Conservation (phyloP, 768 basidiomycete species). For the Lactarius psammicola region DNA sequence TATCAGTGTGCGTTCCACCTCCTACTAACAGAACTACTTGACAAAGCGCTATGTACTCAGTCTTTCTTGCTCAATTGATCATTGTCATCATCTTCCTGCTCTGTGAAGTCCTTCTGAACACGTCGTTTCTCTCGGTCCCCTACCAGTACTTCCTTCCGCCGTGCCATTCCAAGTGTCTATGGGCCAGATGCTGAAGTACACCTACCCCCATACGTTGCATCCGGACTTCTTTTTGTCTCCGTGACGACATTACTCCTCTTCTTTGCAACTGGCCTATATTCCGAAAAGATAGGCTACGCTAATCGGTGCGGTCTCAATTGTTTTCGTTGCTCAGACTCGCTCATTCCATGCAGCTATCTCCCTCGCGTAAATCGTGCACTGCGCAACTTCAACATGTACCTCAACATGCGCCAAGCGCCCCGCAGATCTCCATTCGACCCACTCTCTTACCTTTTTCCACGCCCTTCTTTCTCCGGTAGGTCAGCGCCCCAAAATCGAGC, state of each 20-base stretch:
- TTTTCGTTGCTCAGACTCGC: slow-evolving; percentile 7
- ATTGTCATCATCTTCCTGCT: slow-evolving; percentile 68
- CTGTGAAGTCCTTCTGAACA: slow-evolving; percentile 70
- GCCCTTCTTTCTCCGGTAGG: slow-evolving; percentile 37
- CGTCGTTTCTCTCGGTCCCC: slow-evolving; percentile 63
- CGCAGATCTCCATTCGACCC: slow-evolving; percentile 58
- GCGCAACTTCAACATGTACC: slow-evolving; percentile 92
- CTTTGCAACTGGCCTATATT: slow-evolving; percentile 95
- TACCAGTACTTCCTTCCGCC: slow-evolving; percentile 53
- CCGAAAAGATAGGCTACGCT: slow-evolving; percentile 94
- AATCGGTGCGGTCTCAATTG: slow-evolving; percentile 70
- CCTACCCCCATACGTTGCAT: slow-evolving; percentile 72
- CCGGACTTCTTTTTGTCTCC: slow-evolving; percentile 78
- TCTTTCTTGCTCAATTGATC: slow-evolving; percentile 71
- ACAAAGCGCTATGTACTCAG: slow-evolving; percentile 40
- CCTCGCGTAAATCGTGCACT: slow-evolving; percentile 92
- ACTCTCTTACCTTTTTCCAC: slow-evolving; percentile 57
- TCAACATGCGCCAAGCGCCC: slow-evolving; percentile 87
- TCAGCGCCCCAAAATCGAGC: slow-evolving; percentile 39
- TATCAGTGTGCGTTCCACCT: slow-evolving; percentile 65
- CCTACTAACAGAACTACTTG: background rate
- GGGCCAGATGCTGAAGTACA: slow-evolving; percentile 41
- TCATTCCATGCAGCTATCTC: slow-evolving; percentile 66
- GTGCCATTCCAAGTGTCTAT: slow-evolving; percentile 53
- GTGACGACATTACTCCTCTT: slow-evolving; percentile 90